Percentiles rank a stretch among this genome's conserved stretches.
Conservation (phyloP, 2,329 filamentous ascomycete species). For the Elsinoe necatrix region DNA sequence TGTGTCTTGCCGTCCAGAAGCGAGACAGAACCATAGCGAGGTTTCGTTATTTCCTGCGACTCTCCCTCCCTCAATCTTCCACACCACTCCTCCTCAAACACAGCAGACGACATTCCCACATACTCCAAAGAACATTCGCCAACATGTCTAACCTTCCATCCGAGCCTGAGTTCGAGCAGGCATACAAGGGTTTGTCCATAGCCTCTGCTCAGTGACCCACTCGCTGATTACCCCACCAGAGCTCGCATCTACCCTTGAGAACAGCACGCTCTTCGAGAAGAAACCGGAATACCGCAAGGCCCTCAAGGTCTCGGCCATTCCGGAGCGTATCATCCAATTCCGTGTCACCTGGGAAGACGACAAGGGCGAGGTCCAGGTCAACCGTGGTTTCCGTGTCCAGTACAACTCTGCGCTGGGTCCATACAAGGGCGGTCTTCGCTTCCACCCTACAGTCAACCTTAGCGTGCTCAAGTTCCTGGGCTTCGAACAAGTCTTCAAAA, state of each 20-base stretch:
- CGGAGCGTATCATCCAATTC: slow-evolving; percentile 96
- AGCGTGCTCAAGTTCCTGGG: slow-evolving; percentile 88
- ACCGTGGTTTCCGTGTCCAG: slow-evolving; percentile 92
- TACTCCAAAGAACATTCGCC: slow-evolving; percentile 2
- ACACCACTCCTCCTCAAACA: slow-evolving; percentile 3
- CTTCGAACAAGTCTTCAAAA: slow-evolving; percentile 99
- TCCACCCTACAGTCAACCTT: slow-evolving; percentile 81
- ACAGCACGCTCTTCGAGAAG: slow-evolving; percentile 85
- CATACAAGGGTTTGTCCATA: slow-evolving; percentile 69
- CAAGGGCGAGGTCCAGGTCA: slow-evolving; percentile 78
- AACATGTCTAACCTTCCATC: slow-evolving; percentile 61
- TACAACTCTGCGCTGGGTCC: slow-evolving; percentile 97
- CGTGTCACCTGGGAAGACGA: slow-evolving; percentile 96
- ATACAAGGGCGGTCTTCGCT: slow-evolving; percentile 94
- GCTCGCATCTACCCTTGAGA: slow-evolving; percentile 88
- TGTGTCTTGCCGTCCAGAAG: background rate
- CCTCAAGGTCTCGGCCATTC: slow-evolving; percentile 77
- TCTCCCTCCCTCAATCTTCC: slow-evolving; percentile 1
- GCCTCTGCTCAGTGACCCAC: background rate
- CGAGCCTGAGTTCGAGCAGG: slow-evolving; percentile 98
- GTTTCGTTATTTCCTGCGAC: slow-evolving; percentile 2
- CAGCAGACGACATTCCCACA: background rate
- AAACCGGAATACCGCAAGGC: slow-evolving; percentile 92
- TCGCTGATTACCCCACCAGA: slow-evolving; percentile 47
- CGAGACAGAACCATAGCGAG: background rate